Percentiles rank a stretch among this genome's conserved stretches.
These are phyloP conservation scores for Pichia cactophila DNA, from an alignment of 1,139 yeast genomes.

Conservation along the genomic window DNA sequence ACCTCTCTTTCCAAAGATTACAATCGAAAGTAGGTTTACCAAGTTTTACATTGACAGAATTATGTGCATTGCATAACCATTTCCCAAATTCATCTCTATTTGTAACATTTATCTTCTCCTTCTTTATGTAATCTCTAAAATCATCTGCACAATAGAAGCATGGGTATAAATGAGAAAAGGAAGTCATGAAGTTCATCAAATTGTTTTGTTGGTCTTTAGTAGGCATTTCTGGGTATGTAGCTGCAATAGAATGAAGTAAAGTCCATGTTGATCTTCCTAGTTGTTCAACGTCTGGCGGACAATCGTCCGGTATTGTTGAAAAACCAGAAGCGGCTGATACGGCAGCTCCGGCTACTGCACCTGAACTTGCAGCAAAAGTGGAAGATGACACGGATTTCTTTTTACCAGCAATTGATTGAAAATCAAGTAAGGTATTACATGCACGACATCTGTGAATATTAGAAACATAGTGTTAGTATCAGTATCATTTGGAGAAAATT, in stretches of 20 bases:
- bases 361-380: conserved; percentile 14
- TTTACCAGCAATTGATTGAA: conserved; percentile 48
- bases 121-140: conserved; percentile 55
- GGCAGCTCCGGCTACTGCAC: conserved; percentile 11
- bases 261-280: conserved; percentile 93
- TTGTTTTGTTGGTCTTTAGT: conserved; percentile 55
- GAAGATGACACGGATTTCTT: conserved; percentile 18
- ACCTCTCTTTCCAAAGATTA: conserved; percentile 81
- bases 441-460: conserved; percentile 55
- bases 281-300: conserved; percentile 82
- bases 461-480: neutral
- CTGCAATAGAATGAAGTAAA: conserved; percentile 82
- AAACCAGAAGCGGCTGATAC: conserved; percentile 17
- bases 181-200: conserved; percentile 57
- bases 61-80: conserved; percentile 96
- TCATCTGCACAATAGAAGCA: conserved; percentile 94
- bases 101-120: conserved; percentile 57
- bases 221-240: conserved; percentile 75
- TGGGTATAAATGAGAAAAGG: conserved; percentile 81
- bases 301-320: conserved; percentile 33
- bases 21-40: conserved; percentile 87
- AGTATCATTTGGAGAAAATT: neutral
- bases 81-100: conserved; percentile 74
- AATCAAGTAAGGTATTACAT: conserved; percentile 72
- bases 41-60: conserved; percentile 74